Evolutionary conservation across 1,139 yeast species (phyloP).

Genomic region (Saccharomycopsis hybrid): DNA sequence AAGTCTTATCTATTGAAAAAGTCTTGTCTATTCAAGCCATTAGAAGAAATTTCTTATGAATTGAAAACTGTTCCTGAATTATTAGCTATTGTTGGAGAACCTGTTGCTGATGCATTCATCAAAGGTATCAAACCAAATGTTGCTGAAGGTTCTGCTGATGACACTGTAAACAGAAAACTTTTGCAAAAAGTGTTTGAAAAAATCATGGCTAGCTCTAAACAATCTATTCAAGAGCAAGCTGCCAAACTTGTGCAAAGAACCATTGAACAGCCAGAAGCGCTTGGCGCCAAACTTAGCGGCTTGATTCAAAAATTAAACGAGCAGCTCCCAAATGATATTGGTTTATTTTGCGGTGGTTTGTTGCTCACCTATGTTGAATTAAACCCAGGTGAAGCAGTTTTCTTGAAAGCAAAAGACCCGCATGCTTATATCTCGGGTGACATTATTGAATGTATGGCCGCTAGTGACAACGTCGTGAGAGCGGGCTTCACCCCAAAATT

Average conservation of each 20-base stretch:
- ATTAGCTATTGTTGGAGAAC: slow-evolving; percentile 57
- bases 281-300: slow-evolving; percentile 51
- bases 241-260: slow-evolving; percentile 61
- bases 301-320: slow-evolving; percentile 68
- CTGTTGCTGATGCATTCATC: slow-evolving; percentile 46
- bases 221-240: slow-evolving; percentile 46
- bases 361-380: slow-evolving; percentile 81
- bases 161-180: slow-evolving; percentile 54
- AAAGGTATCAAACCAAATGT: slow-evolving; percentile 42
- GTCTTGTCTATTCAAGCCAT: slow-evolving; percentile 94
- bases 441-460: slow-evolving; percentile 98
- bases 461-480: slow-evolving; percentile 94
- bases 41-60: slow-evolving; percentile 63
- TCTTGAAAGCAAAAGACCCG: slow-evolving; percentile 93
- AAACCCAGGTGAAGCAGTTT: slow-evolving; percentile 93
- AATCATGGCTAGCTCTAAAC: slow-evolving; percentile 73
- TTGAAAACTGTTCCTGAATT: slow-evolving; percentile 73
- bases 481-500: slow-evolving; percentile 98
- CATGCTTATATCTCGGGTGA: slow-evolving; percentile 97
- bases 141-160: slow-evolving; percentile 24
- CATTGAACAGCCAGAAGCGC: slow-evolving; percentile 37
- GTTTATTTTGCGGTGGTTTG: slow-evolving; percentile 92
- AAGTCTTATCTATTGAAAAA: slow-evolving; percentile 85
- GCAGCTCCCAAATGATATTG: slow-evolving; percentile 91
- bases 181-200: slow-evolving; percentile 70